Evolutionary conservation across 1,139 yeast species (phyloP).

Genomic region (Yamadazyma triangularis): DNA sequence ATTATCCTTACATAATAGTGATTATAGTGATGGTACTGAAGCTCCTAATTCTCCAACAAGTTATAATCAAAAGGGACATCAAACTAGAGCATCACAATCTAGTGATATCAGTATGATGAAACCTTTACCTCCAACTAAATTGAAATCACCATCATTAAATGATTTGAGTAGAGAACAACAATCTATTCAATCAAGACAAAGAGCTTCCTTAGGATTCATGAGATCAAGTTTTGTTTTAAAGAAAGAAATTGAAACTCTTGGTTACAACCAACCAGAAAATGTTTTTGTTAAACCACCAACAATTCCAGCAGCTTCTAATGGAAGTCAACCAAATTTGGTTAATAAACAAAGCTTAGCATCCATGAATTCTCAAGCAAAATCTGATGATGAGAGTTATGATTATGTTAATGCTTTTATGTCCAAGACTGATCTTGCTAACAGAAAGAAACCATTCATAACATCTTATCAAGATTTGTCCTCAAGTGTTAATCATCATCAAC

Average conservation of each 20-base stretch:
- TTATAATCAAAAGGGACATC: not conserved
- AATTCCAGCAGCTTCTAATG: conserved; percentile 19
- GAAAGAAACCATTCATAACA: conserved; percentile 10
- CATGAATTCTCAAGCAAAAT: not conserved
- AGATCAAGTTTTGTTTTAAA: conserved; percentile 36
- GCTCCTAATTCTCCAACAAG: conserved; percentile 3
- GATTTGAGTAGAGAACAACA: conserved; percentile 7
- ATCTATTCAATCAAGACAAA: conserved; percentile 16
- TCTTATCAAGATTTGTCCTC: conserved; percentile 12
- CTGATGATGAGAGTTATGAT: conserved; percentile 12
- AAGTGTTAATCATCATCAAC: conserved; percentile 5
- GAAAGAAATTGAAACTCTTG: conserved; percentile 26
- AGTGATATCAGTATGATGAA: not conserved
- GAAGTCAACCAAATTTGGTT: conserved; percentile 4
- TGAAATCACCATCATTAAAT: conserved; percentile 3
- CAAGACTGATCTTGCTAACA: conserved; percentile 7
- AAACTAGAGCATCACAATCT: not conserved
- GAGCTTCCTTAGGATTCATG: conserved; percentile 39
- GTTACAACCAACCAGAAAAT: conserved; percentile 30
- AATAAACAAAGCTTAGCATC: not conserved
- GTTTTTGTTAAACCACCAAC: conserved; percentile 25
- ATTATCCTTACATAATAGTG: conserved; percentile 40
- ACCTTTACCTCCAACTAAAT: not conserved
- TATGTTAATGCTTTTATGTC: conserved; percentile 13
- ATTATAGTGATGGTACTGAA: conserved; percentile 23